Percentiles rank a stretch among this genome's conserved stretches.
Evolutionary conservation across 2,329 filamentous ascomycete species (phyloP).

Genomic region (Arachnomyces sp.): DNA sequence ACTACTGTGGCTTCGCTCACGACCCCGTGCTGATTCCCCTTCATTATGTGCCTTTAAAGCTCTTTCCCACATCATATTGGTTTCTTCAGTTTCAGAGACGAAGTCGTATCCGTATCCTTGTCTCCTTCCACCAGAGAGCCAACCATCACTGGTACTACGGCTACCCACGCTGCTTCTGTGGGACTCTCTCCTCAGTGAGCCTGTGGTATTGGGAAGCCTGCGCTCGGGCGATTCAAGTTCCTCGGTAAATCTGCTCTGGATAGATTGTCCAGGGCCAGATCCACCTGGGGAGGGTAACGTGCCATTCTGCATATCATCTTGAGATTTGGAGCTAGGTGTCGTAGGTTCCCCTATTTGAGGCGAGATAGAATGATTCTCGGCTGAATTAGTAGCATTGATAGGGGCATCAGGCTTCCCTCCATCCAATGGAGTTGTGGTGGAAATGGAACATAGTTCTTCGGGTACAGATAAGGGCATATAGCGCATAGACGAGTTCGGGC

Average conservation of each 20-base stretch:
- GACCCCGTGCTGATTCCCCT: not conserved
- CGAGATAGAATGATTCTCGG: too few relatives aligned
- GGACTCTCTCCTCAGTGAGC: too few relatives aligned
- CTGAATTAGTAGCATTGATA: too few relatives aligned
- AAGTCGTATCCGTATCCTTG: slow-evolving; percentile 33
- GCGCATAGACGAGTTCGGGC: not conserved
- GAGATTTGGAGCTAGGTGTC: too few relatives aligned
- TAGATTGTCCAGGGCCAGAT: not conserved
- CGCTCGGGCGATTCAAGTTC: slow-evolving; percentile 15
- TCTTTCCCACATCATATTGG: not conserved
- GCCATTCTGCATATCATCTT: too few relatives aligned
- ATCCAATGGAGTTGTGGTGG: too few relatives aligned
- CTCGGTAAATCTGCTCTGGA: slow-evolving; percentile 27
- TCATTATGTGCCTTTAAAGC: not conserved
- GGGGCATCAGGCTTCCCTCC: too few relatives aligned
- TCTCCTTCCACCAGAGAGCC: slow-evolving; percentile 34
- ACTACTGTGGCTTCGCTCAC: too few relatives aligned
- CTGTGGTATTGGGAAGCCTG: too few relatives aligned
- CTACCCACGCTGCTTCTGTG: not conserved
- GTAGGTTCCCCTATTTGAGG: too few relatives aligned
- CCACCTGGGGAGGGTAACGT: not conserved
- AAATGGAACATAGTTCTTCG: not conserved
- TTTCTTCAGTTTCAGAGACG: slow-evolving; percentile 19
- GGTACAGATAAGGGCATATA: not conserved
- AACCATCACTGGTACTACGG: slow-evolving; percentile 26